Percentiles rank a stretch among this genome's conserved stretches.
Evolutionary conservation across 2,329 filamentous ascomycete genomes (phyloP).

Genomic region (Cryphonectria carpinicola): DNA sequence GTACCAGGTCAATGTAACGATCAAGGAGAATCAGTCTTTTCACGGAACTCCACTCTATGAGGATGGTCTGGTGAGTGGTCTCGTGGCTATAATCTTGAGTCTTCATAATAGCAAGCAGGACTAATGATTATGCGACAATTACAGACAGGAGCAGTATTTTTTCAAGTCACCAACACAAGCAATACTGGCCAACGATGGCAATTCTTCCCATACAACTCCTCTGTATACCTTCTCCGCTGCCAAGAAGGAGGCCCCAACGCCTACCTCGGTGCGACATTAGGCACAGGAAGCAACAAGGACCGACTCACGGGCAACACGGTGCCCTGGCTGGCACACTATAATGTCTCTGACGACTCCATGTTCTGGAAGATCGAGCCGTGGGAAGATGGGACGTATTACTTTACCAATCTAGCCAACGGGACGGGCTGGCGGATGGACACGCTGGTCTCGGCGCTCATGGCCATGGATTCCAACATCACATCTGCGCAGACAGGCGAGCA

Average conservation of each 20-base stretch:
- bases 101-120: background rate
- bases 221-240: constrained; percentile 20
- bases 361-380: constrained; percentile 21
- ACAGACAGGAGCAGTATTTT: constrained; percentile 18
- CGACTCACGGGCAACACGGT: constrained; percentile 12
- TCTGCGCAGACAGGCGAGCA: constrained; percentile 15
- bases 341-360: constrained; percentile 20
- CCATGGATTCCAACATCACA: constrained; percentile 16
- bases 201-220: constrained; percentile 21
- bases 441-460: background rate
- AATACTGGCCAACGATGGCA: constrained; percentile 14
- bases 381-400: constrained; percentile 17
- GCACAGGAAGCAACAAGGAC: background rate
- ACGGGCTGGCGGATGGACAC: constrained; percentile 15
- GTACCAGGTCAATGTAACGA: constrained; percentile 23
- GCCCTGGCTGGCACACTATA: constrained; percentile 1
- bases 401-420: constrained; percentile 20
- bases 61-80: background rate
- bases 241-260: constrained; percentile 14
- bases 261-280: background rate
- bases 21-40: background rate
- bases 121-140: background rate
- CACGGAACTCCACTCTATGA: constrained; percentile 6
- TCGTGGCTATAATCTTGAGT: background rate
- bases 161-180: constrained; percentile 17